These are phyloP conservation scores for Aurinia saxatilis DNA, from an alignment of 345 rosid genomes.

Conservation along the genomic window DNA sequence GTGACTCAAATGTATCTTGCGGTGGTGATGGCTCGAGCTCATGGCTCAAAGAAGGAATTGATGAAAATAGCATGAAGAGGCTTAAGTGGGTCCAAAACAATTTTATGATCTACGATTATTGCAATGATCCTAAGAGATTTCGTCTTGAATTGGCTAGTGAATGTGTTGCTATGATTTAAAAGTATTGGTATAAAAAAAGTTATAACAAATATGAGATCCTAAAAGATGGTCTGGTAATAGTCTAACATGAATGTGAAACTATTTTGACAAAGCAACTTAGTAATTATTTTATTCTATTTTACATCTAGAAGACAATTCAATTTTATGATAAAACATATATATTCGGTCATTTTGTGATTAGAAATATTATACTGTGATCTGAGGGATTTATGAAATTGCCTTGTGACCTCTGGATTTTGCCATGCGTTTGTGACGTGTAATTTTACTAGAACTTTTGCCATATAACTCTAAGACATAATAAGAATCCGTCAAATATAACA, in stretches of 20 bases:
- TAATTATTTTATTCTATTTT: too few relatives aligned
- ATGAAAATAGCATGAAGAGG: conserved; percentile 26
- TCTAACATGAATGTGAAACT: too few relatives aligned
- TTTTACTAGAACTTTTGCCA: too few relatives aligned
- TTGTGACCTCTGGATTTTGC: too few relatives aligned
- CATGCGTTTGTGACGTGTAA: too few relatives aligned
- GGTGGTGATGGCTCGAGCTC: conserved; percentile 11
- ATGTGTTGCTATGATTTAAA: conserved; percentile 18
- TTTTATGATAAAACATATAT: too few relatives aligned
- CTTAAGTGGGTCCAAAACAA: conserved; percentile 49
- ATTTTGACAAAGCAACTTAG: too few relatives aligned
- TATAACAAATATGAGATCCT: neutral
- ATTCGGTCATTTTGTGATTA: too few relatives aligned
- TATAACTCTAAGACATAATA: too few relatives aligned
- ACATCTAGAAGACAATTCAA: too few relatives aligned
- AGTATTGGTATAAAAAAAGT: neutral
- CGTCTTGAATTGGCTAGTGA: conserved; percentile 23
- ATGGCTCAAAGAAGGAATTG: conserved; percentile 42
- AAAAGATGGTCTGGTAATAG: neutral
- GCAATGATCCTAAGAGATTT: conserved; percentile 28
- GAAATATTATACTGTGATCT: too few relatives aligned
- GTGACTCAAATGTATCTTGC: neutral
- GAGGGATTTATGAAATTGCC: too few relatives aligned
- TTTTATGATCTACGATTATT: conserved; percentile 34
- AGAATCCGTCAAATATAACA: neutral